Conservation (phyloP, 2,329 filamentous ascomycete genomes). For the Fusarium brachygibbosum region DNA sequence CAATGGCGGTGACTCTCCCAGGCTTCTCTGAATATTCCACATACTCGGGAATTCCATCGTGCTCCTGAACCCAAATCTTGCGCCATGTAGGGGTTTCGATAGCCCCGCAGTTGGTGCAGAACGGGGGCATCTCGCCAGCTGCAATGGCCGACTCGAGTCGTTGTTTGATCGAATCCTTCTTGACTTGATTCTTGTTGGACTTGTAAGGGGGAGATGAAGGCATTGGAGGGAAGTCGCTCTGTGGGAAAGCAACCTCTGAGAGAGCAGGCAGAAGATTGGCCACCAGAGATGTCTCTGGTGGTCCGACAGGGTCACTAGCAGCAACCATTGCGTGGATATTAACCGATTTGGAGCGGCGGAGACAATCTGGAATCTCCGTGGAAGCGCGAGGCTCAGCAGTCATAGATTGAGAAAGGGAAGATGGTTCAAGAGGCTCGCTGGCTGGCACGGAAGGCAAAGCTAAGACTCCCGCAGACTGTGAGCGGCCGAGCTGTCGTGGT, state of each 20-base stretch:
- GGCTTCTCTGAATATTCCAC: conserved; percentile 80
- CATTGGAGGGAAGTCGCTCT: conserved; percentile 59
- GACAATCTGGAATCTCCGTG: conserved; percentile 54
- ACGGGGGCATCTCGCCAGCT: conserved; percentile 88
- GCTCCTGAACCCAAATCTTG: conserved; percentile 86
- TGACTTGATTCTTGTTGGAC: conserved; percentile 73
- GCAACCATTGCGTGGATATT: conserved; percentile 56
- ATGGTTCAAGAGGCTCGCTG: conserved; percentile 65
- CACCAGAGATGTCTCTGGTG: conserved; percentile 43
- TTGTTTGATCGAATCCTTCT: conserved; percentile 72
- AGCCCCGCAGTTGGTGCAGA: conserved; percentile 91
- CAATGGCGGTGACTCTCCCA: conserved; percentile 80
- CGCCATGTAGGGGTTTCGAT: conserved; percentile 98
- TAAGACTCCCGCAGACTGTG: conserved; percentile 57
- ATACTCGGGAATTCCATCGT: conserved; percentile 76
- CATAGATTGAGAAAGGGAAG: conserved; percentile 54
- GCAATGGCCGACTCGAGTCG: conserved; percentile 74
- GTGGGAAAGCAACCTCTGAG: conserved; percentile 58
- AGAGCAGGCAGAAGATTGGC: conserved; percentile 38
- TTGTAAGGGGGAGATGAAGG: conserved; percentile 61
- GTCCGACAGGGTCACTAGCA: conserved; percentile 62
- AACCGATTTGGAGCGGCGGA: conserved; percentile 56
- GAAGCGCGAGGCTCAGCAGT: conserved; percentile 37
- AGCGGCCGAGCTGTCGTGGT: conserved; percentile 51
- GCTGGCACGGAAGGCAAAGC: conserved; percentile 56